phyloP scores from a whole-genome alignment of 2,329 filamentous ascomycete genomes.

The Trichoderma asperellum region DNA sequence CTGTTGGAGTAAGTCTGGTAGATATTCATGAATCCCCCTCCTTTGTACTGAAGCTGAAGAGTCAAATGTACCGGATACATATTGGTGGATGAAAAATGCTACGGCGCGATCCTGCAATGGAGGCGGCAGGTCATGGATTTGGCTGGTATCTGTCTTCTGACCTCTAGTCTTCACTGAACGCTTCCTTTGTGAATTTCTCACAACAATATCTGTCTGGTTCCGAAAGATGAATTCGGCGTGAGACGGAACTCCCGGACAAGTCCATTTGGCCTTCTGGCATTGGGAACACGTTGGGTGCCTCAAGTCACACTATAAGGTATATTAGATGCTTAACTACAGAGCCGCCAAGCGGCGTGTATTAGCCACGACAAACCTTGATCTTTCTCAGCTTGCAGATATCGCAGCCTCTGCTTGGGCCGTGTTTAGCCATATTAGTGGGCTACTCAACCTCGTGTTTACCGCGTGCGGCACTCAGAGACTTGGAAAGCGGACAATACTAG shows the following conservation, averaged over 20 bases:
- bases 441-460: too few relatives aligned
- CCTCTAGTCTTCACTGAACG: not conserved
- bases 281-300: slow-evolving; percentile 30
- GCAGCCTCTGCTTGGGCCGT: too few relatives aligned
- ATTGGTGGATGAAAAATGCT: slow-evolving; percentile 33
- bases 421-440: too few relatives aligned
- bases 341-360: too few relatives aligned
- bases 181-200: too few relatives aligned
- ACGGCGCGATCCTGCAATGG: slow-evolving; percentile 30
- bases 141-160: not conserved
- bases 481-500: too few relatives aligned
- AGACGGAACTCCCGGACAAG: slow-evolving; percentile 30
- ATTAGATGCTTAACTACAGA: too few relatives aligned
- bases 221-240: slow-evolving; percentile 29
- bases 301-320: slow-evolving; percentile 30
- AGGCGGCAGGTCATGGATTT: slow-evolving; percentile 22
- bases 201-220: slow-evolving; percentile 7
- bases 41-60: not conserved
- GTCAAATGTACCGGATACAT: slow-evolving; percentile 9
- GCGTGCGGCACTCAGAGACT: too few relatives aligned
- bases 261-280: slow-evolving; percentile 31
- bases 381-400: too few relatives aligned
- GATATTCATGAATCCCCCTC: slow-evolving; percentile 30
- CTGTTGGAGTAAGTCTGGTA: slow-evolving; percentile 29
- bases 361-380: too few relatives aligned